phyloP scores from a whole-genome alignment of 371 early-diverging fungal genomes.

The Mucor ambiguus region DNA sequence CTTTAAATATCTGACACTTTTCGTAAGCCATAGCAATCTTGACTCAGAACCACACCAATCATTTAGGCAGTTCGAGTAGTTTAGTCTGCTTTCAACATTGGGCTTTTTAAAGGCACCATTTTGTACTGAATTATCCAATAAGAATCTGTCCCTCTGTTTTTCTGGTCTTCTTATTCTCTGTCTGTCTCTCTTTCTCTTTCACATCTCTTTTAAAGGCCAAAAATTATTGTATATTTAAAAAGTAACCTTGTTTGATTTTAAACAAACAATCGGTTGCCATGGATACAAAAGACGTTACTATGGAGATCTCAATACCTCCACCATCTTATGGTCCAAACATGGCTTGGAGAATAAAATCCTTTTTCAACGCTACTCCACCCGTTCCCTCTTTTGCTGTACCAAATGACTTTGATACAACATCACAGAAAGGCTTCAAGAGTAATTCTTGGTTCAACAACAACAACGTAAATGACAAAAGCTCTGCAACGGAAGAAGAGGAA shows the following conservation, averaged over 20 bases:
- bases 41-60: conserved; percentile 7
- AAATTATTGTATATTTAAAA: background rate
- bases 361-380: conserved; percentile 29
- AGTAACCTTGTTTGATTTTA: conserved; percentile 5
- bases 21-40: background rate
- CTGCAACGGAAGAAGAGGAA: conserved; percentile 4
- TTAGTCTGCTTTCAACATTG: background rate
- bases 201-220: background rate
- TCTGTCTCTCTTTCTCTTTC: background rate
- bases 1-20: conserved; percentile 6
- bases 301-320: conserved; percentile 41
- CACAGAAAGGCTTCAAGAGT: conserved; percentile 39
- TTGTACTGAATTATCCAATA: background rate
- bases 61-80: background rate
- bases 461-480: conserved; percentile 15
- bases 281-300: conserved; percentile 28
- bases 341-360: conserved; percentile 41
- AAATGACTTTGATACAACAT: conserved; percentile 34
- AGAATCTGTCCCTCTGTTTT: background rate
- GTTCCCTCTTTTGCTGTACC: conserved; percentile 33
- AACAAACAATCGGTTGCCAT: conserved; percentile 10
- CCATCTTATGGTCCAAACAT: conserved; percentile 43
- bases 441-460: conserved; percentile 48
- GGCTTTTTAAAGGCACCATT: conserved; percentile 2
- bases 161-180: background rate